Percentiles rank a stretch among this genome's conserved stretches.
Evolutionary conservation across 2,329 filamentous ascomycete species (phyloP).

Genomic region (Penicillium sp.): DNA sequence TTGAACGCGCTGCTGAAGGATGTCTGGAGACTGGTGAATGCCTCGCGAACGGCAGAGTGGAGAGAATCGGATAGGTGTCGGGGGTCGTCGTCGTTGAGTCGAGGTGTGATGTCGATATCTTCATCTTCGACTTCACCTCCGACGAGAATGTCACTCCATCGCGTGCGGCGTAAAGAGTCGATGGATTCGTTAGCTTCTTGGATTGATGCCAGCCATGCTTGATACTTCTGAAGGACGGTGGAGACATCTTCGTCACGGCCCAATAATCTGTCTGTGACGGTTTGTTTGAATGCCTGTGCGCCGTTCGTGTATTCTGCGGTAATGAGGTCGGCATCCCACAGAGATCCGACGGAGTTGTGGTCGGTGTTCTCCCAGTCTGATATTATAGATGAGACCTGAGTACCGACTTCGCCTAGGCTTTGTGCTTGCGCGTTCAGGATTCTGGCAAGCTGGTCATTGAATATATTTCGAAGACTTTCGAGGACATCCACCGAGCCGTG

Average conservation of each 20-base stretch:
- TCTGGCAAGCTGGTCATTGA: slow-evolving; percentile 65
- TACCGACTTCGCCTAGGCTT: slow-evolving; percentile 63
- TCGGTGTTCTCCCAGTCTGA: slow-evolving; percentile 57
- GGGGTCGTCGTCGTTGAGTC: slow-evolving; percentile 72
- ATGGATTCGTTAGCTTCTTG: slow-evolving; percentile 44
- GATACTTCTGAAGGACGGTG: slow-evolving; percentile 61
- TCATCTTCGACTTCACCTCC: slow-evolving; percentile 40
- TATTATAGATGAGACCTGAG: slow-evolving; percentile 61
- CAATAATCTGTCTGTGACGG: slow-evolving; percentile 66
- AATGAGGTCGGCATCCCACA: slow-evolving; percentile 68
- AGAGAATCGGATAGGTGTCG: slow-evolving; percentile 59
- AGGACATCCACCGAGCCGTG: slow-evolving; percentile 60
- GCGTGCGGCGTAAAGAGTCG: slow-evolving; percentile 32
- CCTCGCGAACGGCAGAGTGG: slow-evolving; percentile 53
- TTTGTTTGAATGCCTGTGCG: slow-evolving; percentile 65
- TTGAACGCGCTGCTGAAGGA: slow-evolving; percentile 43
- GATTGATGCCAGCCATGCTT: slow-evolving; percentile 71
- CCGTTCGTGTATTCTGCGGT: slow-evolving; percentile 65
- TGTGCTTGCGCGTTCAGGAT: slow-evolving; percentile 63
- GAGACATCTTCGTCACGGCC: slow-evolving; percentile 68
- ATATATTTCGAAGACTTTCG: slow-evolving; percentile 62
- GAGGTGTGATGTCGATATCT: slow-evolving; percentile 29
- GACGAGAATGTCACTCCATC: slow-evolving; percentile 39
- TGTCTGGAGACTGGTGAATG: slow-evolving; percentile 54
- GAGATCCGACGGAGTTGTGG: slow-evolving; percentile 50